Evolutionary conservation across 139 green algal genomes (phyloP).

Genomic region (Tetradesmus obliquus): DNA sequence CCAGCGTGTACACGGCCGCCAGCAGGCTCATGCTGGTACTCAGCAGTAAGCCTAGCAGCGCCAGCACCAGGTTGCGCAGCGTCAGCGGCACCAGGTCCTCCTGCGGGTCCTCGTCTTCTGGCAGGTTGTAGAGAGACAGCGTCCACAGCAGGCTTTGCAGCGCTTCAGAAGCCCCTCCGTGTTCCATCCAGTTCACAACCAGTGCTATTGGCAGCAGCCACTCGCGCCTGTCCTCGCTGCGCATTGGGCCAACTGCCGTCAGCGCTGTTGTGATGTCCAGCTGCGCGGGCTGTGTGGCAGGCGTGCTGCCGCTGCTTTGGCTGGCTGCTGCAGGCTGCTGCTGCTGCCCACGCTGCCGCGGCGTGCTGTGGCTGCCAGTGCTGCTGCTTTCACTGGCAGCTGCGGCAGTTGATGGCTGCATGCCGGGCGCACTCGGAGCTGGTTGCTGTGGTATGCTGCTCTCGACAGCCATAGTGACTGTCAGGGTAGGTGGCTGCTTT

Average conservation of each 20-base stretch:
- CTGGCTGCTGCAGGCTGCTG: too few species aligned
- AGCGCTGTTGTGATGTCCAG: background rate
- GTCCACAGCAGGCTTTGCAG: background rate
- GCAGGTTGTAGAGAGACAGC: background rate
- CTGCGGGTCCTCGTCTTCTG: background rate
- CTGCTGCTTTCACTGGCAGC: background rate
- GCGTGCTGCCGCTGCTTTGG: background rate
- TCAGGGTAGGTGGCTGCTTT: background rate
- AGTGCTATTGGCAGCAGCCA: background rate
- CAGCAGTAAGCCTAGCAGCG: background rate
- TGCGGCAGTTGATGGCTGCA: background rate
- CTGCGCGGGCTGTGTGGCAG: too few species aligned
- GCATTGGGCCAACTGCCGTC: background rate
- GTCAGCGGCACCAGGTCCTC: background rate
- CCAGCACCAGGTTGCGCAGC: background rate
- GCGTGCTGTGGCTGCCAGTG: background rate
- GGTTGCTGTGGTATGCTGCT: background rate
- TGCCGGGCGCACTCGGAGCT: background rate
- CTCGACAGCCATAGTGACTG: background rate
- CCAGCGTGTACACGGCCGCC: background rate
- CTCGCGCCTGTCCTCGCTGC: background rate
- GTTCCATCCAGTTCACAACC: background rate
- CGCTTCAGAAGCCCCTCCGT: too few species aligned
- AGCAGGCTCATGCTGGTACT: background rate
- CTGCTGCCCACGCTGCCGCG: too few species aligned